Percentiles rank a stretch among this genome's conserved stretches.
Conservation (phyloP, 2,329 filamentous ascomycete species). For the Torrubiella hemipterigena region DNA sequence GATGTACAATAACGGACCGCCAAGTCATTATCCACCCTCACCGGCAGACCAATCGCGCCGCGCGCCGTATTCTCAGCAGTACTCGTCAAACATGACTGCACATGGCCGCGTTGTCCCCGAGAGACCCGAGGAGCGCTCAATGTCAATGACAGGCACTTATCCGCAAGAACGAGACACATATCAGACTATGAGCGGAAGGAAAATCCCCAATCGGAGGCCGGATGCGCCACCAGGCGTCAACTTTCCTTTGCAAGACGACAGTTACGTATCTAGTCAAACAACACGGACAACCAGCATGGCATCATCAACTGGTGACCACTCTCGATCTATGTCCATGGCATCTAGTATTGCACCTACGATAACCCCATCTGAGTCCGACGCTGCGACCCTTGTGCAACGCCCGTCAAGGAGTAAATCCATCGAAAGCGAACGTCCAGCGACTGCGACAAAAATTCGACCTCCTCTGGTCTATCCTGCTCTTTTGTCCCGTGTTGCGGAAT, state of each 20-base stretch:
- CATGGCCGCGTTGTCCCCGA: conserved; percentile 88
- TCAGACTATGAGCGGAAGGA: conserved; percentile 86
- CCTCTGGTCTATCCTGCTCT: conserved; percentile 90
- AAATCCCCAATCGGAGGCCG: conserved; percentile 65
- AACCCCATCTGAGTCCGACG: conserved; percentile 46
- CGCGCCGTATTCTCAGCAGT: conserved; percentile 53
- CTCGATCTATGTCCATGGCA: conserved; percentile 82
- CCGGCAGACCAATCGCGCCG: conserved; percentile 70
- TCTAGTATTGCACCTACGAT: conserved; percentile 67
- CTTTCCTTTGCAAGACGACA: no score
- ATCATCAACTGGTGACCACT: conserved; percentile 40
- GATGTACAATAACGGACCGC: conserved; percentile 50
- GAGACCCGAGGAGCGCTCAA: conserved; percentile 80
- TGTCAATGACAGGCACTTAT: conserved; percentile 78
- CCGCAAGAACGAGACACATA: conserved; percentile 65
- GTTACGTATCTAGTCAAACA: no score
- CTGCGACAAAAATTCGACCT: conserved; percentile 49
- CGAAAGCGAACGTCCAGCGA: conserved; percentile 43
- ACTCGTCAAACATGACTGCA: conserved; percentile 69
- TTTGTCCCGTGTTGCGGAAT: conserved; percentile 84
- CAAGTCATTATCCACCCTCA: conserved; percentile 47
- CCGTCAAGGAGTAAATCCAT: conserved; percentile 46
- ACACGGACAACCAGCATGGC: conserved; percentile 51
- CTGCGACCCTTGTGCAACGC: conserved; percentile 36
- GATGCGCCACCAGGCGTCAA: no score